phyloP scores from a whole-genome alignment of 257 asterid genomes.

The Nicotiana tabacum region DNA sequence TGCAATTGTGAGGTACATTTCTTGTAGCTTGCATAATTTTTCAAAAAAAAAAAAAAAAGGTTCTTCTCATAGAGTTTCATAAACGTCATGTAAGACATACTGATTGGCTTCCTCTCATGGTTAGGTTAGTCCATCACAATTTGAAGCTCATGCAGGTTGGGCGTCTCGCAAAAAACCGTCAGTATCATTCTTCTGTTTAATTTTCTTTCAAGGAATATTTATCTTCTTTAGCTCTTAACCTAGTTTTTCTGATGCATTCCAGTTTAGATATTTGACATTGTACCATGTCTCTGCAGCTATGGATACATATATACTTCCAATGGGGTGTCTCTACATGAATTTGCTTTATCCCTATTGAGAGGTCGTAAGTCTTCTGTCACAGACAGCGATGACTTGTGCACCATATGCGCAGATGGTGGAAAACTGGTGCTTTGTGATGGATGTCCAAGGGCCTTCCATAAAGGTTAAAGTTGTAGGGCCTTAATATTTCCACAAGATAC shows the following conservation, averaged over 20 bases:
- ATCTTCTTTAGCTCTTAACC: slow-evolving; percentile 15
- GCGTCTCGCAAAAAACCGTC: slow-evolving; percentile 95
- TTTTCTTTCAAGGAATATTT: background rate
- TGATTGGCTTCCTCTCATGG: slow-evolving; percentile 23
- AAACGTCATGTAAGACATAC: background rate
- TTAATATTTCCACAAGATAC: background rate
- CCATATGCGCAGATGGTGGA: slow-evolving; percentile 98
- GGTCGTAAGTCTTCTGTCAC: slow-evolving; percentile 63
- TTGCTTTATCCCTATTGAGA: slow-evolving; percentile 68
- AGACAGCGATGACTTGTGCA: slow-evolving; percentile 89
- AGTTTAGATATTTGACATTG: background rate
- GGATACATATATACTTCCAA: slow-evolving; percentile 65
- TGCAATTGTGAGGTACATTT: slow-evolving; percentile 73
- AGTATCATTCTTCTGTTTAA: slow-evolving; percentile 28
- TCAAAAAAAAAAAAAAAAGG: background rate
- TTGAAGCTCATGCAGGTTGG: slow-evolving; percentile 99
- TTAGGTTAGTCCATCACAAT: slow-evolving; percentile 94
- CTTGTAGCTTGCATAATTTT: slow-evolving; percentile 11
- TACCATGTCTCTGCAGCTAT: slow-evolving; percentile 3
- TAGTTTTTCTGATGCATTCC: background rate
- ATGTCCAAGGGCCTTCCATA: slow-evolving; percentile 97
- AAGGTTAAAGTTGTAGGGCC: slow-evolving; percentile 49
- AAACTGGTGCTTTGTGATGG: slow-evolving; percentile 96
- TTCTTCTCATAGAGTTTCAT: slow-evolving; percentile 5
- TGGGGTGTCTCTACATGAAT: slow-evolving; percentile 97